phyloP scores from a whole-genome alignment of 192 early-diverging fungal species.

The Piromyces finnis region DNA sequence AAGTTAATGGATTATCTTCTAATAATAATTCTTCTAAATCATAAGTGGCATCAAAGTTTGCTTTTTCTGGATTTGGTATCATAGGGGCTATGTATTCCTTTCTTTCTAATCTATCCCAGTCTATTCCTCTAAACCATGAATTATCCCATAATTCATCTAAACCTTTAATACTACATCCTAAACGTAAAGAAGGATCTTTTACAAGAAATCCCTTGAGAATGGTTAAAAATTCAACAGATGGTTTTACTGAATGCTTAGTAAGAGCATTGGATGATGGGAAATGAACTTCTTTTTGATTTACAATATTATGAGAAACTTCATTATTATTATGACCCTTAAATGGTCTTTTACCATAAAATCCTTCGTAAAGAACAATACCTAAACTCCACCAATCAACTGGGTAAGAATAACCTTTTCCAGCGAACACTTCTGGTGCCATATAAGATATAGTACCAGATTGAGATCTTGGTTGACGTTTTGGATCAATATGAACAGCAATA shows the following conservation, averaged over 20 bases:
- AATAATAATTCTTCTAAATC: slow-evolving; percentile 90
- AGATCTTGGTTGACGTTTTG: slow-evolving; percentile 48
- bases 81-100: slow-evolving; percentile 61
- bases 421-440: slow-evolving; percentile 73
- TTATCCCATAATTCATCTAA: slow-evolving; percentile 46
- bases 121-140: slow-evolving; percentile 57
- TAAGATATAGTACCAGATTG: slow-evolving; percentile 80
- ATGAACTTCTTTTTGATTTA: slow-evolving; percentile 8
- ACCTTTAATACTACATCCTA: slow-evolving; percentile 57
- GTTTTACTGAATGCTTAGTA: not conserved
- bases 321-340: slow-evolving; percentile 63
- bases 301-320: slow-evolving; percentile 44
- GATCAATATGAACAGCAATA: slow-evolving; percentile 63
- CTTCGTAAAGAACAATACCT: slow-evolving; percentile 79
- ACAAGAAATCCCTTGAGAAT: slow-evolving; percentile 31
- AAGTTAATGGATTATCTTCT: slow-evolving; percentile 84
- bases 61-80: slow-evolving; percentile 59
- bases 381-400: slow-evolving; percentile 92
- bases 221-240: not conserved
- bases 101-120: slow-evolving; percentile 60
- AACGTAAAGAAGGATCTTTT: slow-evolving; percentile 49
- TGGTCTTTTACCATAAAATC: slow-evolving; percentile 65
- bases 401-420: slow-evolving; percentile 44
- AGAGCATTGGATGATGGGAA: slow-evolving; percentile 28
- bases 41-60: slow-evolving; percentile 92